phyloP scores from a whole-genome alignment of 176 grass and related monocot genomes.

The Lolium rigidum region DNA sequence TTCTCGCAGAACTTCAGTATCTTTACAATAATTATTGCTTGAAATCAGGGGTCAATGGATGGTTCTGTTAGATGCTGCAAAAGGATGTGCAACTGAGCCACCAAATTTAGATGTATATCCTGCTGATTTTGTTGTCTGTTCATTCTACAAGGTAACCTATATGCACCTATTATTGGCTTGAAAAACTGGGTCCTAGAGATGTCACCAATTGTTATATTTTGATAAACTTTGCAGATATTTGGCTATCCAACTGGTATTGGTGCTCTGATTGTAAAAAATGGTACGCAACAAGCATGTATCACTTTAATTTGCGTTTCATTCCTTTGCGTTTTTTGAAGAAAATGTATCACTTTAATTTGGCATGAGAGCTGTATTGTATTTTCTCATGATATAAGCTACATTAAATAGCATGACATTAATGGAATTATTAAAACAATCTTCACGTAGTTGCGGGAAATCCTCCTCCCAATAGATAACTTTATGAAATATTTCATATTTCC shows the following conservation, averaged over 20 bases:
- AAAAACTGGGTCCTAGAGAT: slow-evolving; percentile 23
- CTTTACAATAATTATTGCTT: slow-evolving; percentile 40
- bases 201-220: slow-evolving; percentile 43
- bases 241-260: slow-evolving; percentile 98
- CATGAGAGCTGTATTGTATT: slow-evolving; percentile 11
- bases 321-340: too few species aligned
- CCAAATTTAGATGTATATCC: slow-evolving; percentile 69
- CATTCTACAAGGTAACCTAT: slow-evolving; percentile 92
- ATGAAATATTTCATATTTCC: slow-evolving; percentile 39
- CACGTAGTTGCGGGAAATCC: background rate
- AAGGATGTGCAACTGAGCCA: slow-evolving; percentile 94
- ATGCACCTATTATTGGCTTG: slow-evolving; percentile 22
- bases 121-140: slow-evolving; percentile 96
- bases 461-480: slow-evolving; percentile 18
- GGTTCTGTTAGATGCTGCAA: slow-evolving; percentile 97
- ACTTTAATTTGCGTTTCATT: slow-evolving; percentile 3
- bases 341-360: slow-evolving; percentile 30
- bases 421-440: background rate
- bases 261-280: slow-evolving; percentile 87
- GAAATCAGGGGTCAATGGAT: slow-evolving; percentile 67
- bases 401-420: slow-evolving; percentile 24
- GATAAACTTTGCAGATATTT: slow-evolving; percentile 80
- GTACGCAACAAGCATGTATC: slow-evolving; percentile 45
- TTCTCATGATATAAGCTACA: slow-evolving; percentile 27
- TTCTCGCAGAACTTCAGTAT: slow-evolving; percentile 4